Evolutionary conservation across 768 basidiomycete species (phyloP), one percentile per base, ranked within the genome.

Genomic region (Pisolithus microcarpus): DNA sequence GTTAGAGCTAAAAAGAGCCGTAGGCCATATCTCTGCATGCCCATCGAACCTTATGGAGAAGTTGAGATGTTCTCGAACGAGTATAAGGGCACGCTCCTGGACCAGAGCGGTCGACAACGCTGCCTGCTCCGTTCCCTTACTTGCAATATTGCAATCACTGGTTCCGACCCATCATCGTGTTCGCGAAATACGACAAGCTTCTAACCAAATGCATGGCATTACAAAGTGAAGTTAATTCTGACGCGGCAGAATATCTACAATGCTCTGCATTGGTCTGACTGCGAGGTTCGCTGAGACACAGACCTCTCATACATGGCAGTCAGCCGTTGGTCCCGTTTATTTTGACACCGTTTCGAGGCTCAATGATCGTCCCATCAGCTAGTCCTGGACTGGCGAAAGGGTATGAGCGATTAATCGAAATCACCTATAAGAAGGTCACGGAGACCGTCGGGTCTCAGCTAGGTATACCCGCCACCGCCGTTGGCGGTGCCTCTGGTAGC

Each of bases 1-100:
- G 4, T 26, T 26, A 26, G 26, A 26, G 26, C 7, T 26, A 7
- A 26, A 16, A 0, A n/a, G 31, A 16, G 15, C 16, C 23, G 10
- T 38, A 51, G 46, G 51, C 7, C 48, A 10, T 48, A 38, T 5
- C 23, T 52, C 28, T 19, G 40, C n/a, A 48, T 39, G 13, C 51
- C 51, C 6, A 15, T 23, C 18, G 28, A 16, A 38, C 2, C 15
- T 18, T 1, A 23, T 13, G 45, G 31, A 19, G 28, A 40, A 7
- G 31, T 34, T 8, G 50, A 47, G n/a, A 15, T 21, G 11, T 40
- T 52, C 18, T 18, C 48, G n/a, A 8, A 5, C n/a, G n/a, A 21
- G 10, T 23, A 52, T 26, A 7, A 2, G 10, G 9, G 7, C 1
- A 9, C 8, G 2, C 18, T 52, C n/a, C n/a, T n/a, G n/a, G n/a